These are phyloP conservation scores for Spathaspora girioi DNA, from an alignment of 805 yeast genomes.

Conservation along the genomic window DNA sequence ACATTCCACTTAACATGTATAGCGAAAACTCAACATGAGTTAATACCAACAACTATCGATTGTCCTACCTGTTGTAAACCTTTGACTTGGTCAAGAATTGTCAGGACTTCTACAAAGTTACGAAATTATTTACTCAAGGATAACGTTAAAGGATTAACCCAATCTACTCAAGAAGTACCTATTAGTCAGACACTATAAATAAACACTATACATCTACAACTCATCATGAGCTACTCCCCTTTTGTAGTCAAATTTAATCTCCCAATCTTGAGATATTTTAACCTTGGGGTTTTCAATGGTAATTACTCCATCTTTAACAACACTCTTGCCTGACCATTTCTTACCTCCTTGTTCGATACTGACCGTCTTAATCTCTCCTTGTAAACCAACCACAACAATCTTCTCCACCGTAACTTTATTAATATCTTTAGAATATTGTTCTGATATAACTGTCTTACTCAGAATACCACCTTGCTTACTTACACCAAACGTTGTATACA, in stretches of 20 bases:
- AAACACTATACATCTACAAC: constrained; percentile 10
- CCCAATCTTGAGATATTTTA: constrained; percentile 47
- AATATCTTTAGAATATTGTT: constrained; percentile 13
- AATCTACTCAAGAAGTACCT: background rate
- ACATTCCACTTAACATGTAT: constrained; percentile 39
- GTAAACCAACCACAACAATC: constrained; percentile 22
- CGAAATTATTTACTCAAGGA: constrained; percentile 16
- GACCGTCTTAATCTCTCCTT: constrained; percentile 12
- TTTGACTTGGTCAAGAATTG: constrained; percentile 17
- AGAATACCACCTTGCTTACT: constrained; percentile 19
- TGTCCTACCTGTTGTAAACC: constrained; percentile 15
- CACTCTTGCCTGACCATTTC: constrained; percentile 28
- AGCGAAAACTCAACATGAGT: constrained; percentile 10
- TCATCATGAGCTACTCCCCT: constrained; percentile 23
- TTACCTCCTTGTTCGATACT: constrained; percentile 34
- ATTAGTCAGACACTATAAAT: no score
- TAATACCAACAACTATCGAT: constrained; percentile 12
- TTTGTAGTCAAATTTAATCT: constrained; percentile 17
- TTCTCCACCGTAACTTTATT: constrained; percentile 49
- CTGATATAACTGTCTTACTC: constrained; percentile 7
- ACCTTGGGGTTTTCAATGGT: constrained; percentile 51
- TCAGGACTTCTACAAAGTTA: constrained; percentile 17
- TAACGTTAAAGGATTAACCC: constrained; percentile 2
- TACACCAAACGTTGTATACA: background rate
- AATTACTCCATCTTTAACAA: constrained; percentile 10